phyloP scores from a whole-genome alignment of 2,329 filamentous ascomycete genomes.

The Ceratocystis huliohia region DNA sequence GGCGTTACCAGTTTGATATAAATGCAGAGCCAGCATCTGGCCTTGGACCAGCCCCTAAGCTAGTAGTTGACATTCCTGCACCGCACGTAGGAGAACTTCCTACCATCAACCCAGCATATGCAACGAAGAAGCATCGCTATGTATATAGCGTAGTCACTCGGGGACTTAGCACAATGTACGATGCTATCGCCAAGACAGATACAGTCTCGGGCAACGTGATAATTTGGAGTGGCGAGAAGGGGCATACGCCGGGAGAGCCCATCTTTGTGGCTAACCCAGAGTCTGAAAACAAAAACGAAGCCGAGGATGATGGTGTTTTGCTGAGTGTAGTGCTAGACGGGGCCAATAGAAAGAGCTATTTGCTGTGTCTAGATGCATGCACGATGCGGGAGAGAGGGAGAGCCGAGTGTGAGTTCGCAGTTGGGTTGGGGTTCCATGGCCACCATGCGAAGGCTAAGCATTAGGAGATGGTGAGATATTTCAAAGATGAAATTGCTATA shows the following conservation, averaged over 20 bases:
- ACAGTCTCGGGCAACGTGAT: slow-evolving; percentile 37
- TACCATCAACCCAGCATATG: slow-evolving; percentile 47
- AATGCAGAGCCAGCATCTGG: slow-evolving; percentile 19
- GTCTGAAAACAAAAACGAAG: slow-evolving; percentile 42
- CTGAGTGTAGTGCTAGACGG: slow-evolving; percentile 54
- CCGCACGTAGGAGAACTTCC: slow-evolving; percentile 52
- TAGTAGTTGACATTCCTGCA: slow-evolving; percentile 36
- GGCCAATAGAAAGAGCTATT: slow-evolving; percentile 44
- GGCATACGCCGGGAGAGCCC: slow-evolving; percentile 56
- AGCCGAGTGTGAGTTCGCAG: slow-evolving; percentile 47
- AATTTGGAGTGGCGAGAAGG: slow-evolving; percentile 44
- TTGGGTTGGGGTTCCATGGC: slow-evolving; percentile 56
- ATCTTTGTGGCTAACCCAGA: slow-evolving; percentile 45
- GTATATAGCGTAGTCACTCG: slow-evolving; percentile 46
- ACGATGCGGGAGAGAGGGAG: slow-evolving; percentile 51
- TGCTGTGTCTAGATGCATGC: slow-evolving; percentile 51
- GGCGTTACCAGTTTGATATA: slow-evolving; percentile 35
- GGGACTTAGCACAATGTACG: slow-evolving; percentile 47
- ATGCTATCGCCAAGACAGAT: slow-evolving; percentile 55
- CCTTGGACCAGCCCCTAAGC: slow-evolving; percentile 18
- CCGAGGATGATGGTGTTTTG: slow-evolving; percentile 52
- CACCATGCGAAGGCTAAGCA: slow-evolving; percentile 29
- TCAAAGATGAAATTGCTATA: background rate
- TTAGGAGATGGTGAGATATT: background rate
- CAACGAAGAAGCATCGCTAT: slow-evolving; percentile 44